phyloP scores from a whole-genome alignment of 2,329 filamentous ascomycete species.

The Penicillium nordicum region DNA sequence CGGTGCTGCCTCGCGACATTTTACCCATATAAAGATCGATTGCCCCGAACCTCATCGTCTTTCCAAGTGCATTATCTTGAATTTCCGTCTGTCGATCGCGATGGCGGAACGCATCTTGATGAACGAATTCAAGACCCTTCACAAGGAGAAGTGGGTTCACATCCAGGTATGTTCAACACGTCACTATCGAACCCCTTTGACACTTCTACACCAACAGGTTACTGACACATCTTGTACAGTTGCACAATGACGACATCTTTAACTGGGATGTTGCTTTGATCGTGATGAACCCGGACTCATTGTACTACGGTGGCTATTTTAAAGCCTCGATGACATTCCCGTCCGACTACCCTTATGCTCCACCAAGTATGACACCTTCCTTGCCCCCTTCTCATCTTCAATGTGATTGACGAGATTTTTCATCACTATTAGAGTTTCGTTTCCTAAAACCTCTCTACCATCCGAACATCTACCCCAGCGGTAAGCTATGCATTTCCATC shows the following conservation, averaged over 20 bases:
- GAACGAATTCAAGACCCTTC: conserved; percentile 77
- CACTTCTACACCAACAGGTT: neutral
- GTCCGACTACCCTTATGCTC: conserved; percentile 81
- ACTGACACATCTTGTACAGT: conserved; percentile 43
- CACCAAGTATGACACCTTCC: conserved; percentile 56
- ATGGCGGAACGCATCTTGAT: conserved; percentile 78
- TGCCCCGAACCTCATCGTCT: neutral
- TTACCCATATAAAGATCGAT: neutral
- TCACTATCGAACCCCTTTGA: neutral
- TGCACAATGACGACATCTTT: conserved; percentile 78
- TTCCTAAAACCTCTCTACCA: conserved; percentile 80
- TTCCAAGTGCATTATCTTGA: neutral
- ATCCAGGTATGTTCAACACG: conserved; percentile 61
- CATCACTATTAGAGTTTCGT: conserved; percentile 61
- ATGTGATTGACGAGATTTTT: neutral
- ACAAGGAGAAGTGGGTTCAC: conserved; percentile 90
- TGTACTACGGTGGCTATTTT: conserved; percentile 91
- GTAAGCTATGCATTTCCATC: conserved; percentile 93
- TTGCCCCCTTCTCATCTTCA: neutral
- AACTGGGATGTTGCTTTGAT: conserved; percentile 85
- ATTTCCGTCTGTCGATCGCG: conserved; percentile 2
- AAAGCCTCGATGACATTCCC: conserved; percentile 86
- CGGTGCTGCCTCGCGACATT: neutral
- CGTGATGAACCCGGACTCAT: conserved; percentile 86
- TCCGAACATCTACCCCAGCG: conserved; percentile 90